phyloP scores from a whole-genome alignment of 495 filamentous ascomycete genomes.

The Hyaloscypha bicolor region DNA sequence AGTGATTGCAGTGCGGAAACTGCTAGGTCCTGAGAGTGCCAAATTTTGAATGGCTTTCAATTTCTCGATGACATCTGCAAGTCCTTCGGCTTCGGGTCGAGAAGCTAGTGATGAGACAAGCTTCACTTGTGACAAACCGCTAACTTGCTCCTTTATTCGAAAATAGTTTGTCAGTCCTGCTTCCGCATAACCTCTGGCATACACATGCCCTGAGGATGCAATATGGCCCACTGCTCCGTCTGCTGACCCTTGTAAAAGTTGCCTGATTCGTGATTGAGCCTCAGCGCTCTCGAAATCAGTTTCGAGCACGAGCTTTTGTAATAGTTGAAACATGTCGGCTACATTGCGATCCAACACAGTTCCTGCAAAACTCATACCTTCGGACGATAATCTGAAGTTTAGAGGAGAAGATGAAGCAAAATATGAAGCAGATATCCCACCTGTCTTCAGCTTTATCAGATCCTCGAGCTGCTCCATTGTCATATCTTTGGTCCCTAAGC shows the following conservation, averaged over 20 bases:
- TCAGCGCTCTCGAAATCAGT: conserved; percentile 85
- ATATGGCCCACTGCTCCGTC: conserved; percentile 91
- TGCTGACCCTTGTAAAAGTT: conserved; percentile 80
- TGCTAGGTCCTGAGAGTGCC: conserved; percentile 59
- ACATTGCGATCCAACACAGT: conserved; percentile 89
- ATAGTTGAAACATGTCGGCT: conserved; percentile 83
- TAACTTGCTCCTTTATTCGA: conserved; percentile 75
- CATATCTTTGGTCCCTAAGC: conserved; percentile 82
- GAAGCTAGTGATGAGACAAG: conserved; percentile 67
- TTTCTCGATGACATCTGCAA: conserved; percentile 78
- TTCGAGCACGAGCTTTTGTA: conserved; percentile 77
- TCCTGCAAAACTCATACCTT: conserved; percentile 82
- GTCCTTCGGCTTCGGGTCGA: conserved; percentile 58
- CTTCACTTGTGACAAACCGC: conserved; percentile 84
- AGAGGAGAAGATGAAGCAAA: conserved; percentile 74
- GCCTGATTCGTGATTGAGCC: conserved; percentile 77
- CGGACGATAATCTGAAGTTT: conserved; percentile 66
- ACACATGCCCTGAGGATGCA: conserved; percentile 83
- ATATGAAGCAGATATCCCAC: conserved; percentile 82
- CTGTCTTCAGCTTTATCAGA: conserved; percentile 92
- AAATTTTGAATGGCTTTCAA: conserved; percentile 84
- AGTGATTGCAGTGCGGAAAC: conserved; percentile 79
- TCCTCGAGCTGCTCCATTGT: conserved; percentile 96
- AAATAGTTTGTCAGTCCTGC: conserved; percentile 73
- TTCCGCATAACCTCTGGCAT: conserved; percentile 79